These are phyloP conservation scores for Epichloe coenophiala DNA, from an alignment of 2,329 filamentous ascomycete species.

Conservation along the genomic window DNA sequence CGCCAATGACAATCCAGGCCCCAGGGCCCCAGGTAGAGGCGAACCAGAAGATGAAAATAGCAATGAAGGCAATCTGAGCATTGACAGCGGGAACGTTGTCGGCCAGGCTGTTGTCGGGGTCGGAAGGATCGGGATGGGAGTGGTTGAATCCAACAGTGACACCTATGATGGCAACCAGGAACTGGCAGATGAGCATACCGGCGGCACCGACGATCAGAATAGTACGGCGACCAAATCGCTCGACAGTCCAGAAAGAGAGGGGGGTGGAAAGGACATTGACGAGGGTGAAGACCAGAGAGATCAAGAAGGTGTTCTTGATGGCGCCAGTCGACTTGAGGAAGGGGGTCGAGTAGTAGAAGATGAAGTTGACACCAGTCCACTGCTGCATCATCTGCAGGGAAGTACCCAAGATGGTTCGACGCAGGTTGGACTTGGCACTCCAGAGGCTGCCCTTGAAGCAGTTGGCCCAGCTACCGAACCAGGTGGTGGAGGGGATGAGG, in stretches of 20 bases:
- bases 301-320: conserved; percentile 67
- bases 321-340: conserved; percentile 72
- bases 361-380: conserved; percentile 83
- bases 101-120: conserved; percentile 26
- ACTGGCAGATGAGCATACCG: conserved; percentile 78
- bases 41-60: conserved; percentile 89
- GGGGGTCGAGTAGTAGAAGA: conserved; percentile 76
- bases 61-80: conserved; percentile 76
- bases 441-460: conserved; percentile 53
- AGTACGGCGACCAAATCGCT: conserved; percentile 66
- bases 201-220: conserved; percentile 67
- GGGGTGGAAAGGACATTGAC: conserved; percentile 82
- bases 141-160: conserved; percentile 44
- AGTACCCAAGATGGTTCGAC: conserved; percentile 57
- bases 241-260: conserved; percentile 75
- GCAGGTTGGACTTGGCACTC: conserved; percentile 52
- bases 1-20: conserved; percentile 72
- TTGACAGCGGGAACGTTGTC: conserved; percentile 44
- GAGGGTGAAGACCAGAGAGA: conserved; percentile 72
- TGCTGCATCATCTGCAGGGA: conserved; percentile 74
- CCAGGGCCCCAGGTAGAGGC: conserved; percentile 79
- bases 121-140: conserved; percentile 30
- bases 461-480: conserved; percentile 54
- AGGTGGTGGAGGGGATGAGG: conserved; percentile 50
- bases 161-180: conserved; percentile 69